Conservation (phyloP, 2,329 filamentous ascomycete genomes). For the Trichoderma guizhouense region DNA sequence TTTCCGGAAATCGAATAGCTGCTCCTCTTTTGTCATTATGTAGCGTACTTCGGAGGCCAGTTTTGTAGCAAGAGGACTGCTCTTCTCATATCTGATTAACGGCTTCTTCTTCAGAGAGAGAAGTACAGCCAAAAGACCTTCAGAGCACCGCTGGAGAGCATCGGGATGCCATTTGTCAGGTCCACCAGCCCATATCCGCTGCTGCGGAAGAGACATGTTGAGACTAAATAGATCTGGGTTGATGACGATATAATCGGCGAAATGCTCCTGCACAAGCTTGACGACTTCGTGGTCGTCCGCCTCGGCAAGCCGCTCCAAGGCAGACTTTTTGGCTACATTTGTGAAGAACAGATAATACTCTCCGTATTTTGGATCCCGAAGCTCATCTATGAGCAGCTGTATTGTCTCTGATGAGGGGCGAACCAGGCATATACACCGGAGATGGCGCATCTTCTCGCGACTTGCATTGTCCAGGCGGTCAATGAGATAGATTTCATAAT, state of each 20-base stretch:
- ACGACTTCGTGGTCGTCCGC: constrained; percentile 98
- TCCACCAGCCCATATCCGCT: constrained; percentile 74
- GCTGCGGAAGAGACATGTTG: constrained; percentile 66
- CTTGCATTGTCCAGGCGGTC: constrained; percentile 88
- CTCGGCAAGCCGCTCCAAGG: constrained; percentile 88
- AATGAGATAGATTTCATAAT: constrained; percentile 96
- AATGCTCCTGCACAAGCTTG: constrained; percentile 89
- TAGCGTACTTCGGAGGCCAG: constrained; percentile 90
- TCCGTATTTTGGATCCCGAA: constrained; percentile 93
- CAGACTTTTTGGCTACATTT: constrained; percentile 96
- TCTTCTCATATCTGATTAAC: constrained; percentile 88
- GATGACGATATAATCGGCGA: constrained; percentile 91
- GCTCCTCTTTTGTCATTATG: constrained; percentile 90
- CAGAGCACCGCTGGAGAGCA: constrained; percentile 78
- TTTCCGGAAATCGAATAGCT: constrained; percentile 92
- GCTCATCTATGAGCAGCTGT: constrained; percentile 89
- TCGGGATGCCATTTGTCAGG: constrained; percentile 91
- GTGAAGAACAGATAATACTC: constrained; percentile 98
- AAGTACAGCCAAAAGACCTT: constrained; percentile 80
- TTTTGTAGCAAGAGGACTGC: constrained; percentile 86
- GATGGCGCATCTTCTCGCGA: constrained; percentile 96
- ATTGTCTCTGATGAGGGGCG: constrained; percentile 90
- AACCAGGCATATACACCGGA: constrained; percentile 89
- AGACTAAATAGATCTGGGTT: constrained; percentile 92
- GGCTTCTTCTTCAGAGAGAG: constrained; percentile 95